Conservation (phyloP, 352 stramenopile species). For the Pythium brachiatum region DNA sequence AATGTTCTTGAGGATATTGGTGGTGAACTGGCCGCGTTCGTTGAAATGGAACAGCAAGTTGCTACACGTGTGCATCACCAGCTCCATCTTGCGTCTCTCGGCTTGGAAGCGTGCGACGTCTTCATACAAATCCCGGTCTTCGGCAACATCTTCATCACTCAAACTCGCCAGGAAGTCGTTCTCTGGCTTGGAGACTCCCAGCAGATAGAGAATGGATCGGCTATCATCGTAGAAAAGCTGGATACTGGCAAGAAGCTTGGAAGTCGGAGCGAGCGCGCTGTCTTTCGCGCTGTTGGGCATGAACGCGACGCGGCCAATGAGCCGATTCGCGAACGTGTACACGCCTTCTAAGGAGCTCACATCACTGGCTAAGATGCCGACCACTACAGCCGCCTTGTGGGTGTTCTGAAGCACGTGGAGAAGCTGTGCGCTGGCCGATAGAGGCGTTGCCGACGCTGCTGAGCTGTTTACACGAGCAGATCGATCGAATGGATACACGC, state of each 20-base stretch:
- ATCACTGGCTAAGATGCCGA: slow-evolving; percentile 48
- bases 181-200: slow-evolving; percentile 48
- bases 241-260: slow-evolving; percentile 33
- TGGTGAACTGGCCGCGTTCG: slow-evolving; percentile 37
- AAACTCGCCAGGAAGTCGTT: slow-evolving; percentile 26
- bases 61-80: slow-evolving; percentile 58
- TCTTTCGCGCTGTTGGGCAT: slow-evolving; percentile 22
- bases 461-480: slow-evolving; percentile 14
- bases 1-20: slow-evolving; percentile 44
- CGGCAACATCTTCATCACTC: slow-evolving; percentile 5
- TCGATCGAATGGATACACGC: slow-evolving; percentile 53
- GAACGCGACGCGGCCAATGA: slow-evolving; percentile 63
- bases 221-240: slow-evolving; percentile 60
- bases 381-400: slow-evolving; percentile 36
- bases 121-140: slow-evolving; percentile 16
- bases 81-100: slow-evolving; percentile 65
- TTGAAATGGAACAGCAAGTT: slow-evolving; percentile 58
- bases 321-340: slow-evolving; percentile 54
- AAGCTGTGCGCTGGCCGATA: slow-evolving; percentile 9
- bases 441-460: slow-evolving; percentile 8
- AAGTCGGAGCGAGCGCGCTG: slow-evolving; percentile 12
- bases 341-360: slow-evolving; percentile 31
- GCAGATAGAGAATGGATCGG: slow-evolving; percentile 46
- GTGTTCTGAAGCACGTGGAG: slow-evolving; percentile 46
- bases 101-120: slow-evolving; percentile 31